Conservation (phyloP, 2,329 filamentous ascomycete species). For the Amylocarpus encephaloides region DNA sequence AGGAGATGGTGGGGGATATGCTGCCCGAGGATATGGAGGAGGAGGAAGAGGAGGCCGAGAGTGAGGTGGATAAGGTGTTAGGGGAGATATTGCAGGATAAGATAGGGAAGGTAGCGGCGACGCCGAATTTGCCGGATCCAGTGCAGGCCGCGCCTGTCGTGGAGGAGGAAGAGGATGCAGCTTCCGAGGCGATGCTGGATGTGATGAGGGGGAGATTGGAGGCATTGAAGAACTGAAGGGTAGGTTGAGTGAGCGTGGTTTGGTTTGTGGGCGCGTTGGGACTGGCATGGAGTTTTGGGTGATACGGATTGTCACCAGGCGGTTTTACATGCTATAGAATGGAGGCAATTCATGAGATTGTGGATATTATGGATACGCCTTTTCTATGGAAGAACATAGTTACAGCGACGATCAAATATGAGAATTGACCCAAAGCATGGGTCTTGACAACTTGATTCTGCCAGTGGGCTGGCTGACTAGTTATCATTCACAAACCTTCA, state of each 20-base stretch:
- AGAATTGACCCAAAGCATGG: no score
- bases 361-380: no score
- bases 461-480: no score
- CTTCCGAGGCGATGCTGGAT: slow-evolving; percentile 83
- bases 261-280: not conserved
- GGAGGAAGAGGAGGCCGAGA: slow-evolving; percentile 68
- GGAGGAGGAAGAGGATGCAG: slow-evolving; percentile 70
- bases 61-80: slow-evolving; percentile 87
- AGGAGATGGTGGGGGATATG: slow-evolving; percentile 90
- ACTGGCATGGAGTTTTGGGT: slow-evolving; percentile 1
- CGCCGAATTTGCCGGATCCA: slow-evolving; percentile 48
- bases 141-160: slow-evolving; percentile 46
- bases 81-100: slow-evolving; percentile 84
- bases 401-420: no score
- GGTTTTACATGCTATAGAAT: not conserved
- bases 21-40: slow-evolving; percentile 69
- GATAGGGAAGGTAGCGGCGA: slow-evolving; percentile 58
- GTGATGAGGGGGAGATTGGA: slow-evolving; percentile 91
- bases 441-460: no score
- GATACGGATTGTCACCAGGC: not conserved
- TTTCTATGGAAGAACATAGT: no score
- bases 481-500: no score
- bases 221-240: slow-evolving; percentile 72
- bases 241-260: not conserved
- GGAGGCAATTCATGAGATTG: no score